Base-by-base conservation (phyloP, 768 basidiomycete genomes). In the Cyclocybe cylindracea region DNA sequence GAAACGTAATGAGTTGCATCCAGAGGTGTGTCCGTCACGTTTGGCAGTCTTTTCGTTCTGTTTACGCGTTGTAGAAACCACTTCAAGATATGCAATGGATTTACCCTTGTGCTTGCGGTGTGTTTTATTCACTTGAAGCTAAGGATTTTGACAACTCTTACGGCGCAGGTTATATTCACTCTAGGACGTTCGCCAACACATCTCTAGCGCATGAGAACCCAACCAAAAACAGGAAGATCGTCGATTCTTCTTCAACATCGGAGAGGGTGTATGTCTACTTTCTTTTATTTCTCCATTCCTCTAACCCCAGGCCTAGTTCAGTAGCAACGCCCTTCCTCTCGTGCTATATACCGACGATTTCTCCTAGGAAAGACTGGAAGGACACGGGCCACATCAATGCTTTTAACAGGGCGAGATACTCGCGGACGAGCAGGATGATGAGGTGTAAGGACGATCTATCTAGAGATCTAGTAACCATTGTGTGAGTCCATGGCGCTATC, bases 81-180 rank as follows among this genome's bases (percentile, higher is more conserved):
- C 69, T 97, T 94, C 70, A 80, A 86, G 19, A 87, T 97, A 64
- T 97, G 94, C 66, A 91, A 93, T 16, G 16, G 16, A 16, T 16
- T 16, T 16, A 1, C 59, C 82, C 5, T 51, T 18, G 10, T 1
- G 16, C 14, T 44, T 29, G 10, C 6, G 19, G 13, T 32, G 19
- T 13, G 9, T 10, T 37, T 34, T 18, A 5, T 37, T 6, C 29
- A 31, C 18, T 8, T 31, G n/a, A 16, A 4, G 33, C 54, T 10
- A 36, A 91, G 90, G 74, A 73, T 1, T 98, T 94, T 61, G 77
- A 92, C 9, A 98, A 98, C 61, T 93, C 89, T 2, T 99, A 94
- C 64, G 91, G 98, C 66, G 72, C 96, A 4, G 96, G 94, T 81
- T 87, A 64, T 38, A 78, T 62, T 24, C n/a, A 40, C 44, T 14